Evolutionary conservation across 2,329 filamentous ascomycete genomes (phyloP).

Genomic region (Scolecobasidium constrictum): DNA sequence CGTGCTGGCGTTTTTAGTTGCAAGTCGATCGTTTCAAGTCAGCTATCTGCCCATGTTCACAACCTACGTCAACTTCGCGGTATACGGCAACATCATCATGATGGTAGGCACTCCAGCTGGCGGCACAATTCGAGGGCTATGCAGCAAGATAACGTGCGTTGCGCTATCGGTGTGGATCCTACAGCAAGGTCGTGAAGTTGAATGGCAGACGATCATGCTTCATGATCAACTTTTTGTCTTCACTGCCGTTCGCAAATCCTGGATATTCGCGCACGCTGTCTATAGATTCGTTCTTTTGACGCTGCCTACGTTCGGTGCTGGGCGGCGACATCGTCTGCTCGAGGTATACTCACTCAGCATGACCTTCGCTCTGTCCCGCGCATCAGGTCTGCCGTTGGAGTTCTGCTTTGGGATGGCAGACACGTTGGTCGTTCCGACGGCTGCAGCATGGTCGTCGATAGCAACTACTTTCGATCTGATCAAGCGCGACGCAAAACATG

Average conservation of each 20-base stretch:
- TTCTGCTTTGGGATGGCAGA: not conserved
- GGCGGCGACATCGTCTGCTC: not conserved
- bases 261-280: slow-evolving; percentile 1
- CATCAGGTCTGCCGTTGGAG: not conserved
- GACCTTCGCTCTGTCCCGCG: not conserved
- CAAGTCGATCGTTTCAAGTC: not conserved
- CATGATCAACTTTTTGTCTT: not conserved
- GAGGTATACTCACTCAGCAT: not conserved
- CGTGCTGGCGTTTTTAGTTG: not conserved
- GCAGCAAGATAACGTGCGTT: not conserved
- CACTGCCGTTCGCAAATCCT: slow-evolving; percentile 1
- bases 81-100: slow-evolving; percentile 1
- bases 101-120: not conserved
- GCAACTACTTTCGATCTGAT: not conserved
- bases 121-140: not conserved
- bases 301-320: not conserved
- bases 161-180: not conserved
- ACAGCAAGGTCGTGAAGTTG: not conserved
- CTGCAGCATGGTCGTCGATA: not conserved
- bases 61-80: slow-evolving; percentile 1
- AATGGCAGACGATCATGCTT: slow-evolving; percentile 1
- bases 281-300: slow-evolving; percentile 4
- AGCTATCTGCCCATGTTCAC: not conserved
- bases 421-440: not conserved
- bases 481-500: not conserved